Evolutionary conservation across 441 rosid species (phyloP).

Genomic region (Biscutella laevigata): DNA sequence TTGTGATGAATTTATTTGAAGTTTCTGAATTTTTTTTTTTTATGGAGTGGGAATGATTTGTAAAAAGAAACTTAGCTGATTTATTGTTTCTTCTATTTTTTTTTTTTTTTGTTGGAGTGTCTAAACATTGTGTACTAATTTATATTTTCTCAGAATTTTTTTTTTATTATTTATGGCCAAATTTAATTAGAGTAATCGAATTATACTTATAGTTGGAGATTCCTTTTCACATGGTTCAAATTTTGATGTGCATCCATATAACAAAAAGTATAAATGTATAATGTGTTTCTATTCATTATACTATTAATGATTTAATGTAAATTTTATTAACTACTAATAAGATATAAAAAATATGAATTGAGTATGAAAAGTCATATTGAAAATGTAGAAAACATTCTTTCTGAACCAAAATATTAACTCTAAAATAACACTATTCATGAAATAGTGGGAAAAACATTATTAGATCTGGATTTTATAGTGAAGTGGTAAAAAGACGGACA

Average conservation of each 20-base stretch:
- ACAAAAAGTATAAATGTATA: neutral
- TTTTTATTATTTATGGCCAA: neutral
- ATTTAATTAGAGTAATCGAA: neutral
- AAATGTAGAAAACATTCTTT: too few relatives aligned
- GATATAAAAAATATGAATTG: too few relatives aligned
- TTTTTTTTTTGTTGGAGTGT: constrained; percentile 23
- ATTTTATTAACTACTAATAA: too few relatives aligned
- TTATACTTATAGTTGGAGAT: constrained; percentile 8
- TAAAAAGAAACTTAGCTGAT: constrained; percentile 27
- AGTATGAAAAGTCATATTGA: too few relatives aligned
- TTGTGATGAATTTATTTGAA: constrained; percentile 27
- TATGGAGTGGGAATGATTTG: constrained; percentile 20
- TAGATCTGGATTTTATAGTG: too few relatives aligned
- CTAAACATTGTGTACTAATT: constrained; percentile 24
- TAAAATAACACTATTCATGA: too few relatives aligned
- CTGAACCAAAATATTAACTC: too few relatives aligned
- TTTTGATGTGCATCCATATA: neutral
- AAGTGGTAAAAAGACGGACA: too few relatives aligned
- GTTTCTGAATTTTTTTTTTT: constrained; percentile 15
- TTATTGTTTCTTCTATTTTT: constrained; percentile 19
- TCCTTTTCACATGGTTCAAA: constrained; percentile 9
- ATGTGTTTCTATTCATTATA: too few relatives aligned
- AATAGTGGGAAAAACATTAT: too few relatives aligned
- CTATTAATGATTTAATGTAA: too few relatives aligned
- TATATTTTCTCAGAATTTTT: neutral